Evolutionary conservation across 2,329 filamentous ascomycete genomes (phyloP).

Genomic region (Phialophora expanda): DNA sequence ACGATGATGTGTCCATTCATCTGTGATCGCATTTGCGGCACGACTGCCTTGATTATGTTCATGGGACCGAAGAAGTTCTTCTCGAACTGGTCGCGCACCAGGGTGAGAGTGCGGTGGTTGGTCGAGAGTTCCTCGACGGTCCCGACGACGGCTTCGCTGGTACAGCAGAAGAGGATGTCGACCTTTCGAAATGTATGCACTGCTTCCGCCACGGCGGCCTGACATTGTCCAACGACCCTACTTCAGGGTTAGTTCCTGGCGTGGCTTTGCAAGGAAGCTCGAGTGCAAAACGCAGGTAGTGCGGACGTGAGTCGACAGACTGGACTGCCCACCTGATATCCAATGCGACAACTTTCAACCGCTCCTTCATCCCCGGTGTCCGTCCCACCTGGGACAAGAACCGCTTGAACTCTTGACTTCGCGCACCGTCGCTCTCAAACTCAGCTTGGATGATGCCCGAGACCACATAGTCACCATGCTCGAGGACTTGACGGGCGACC

Average conservation of each 20-base stretch:
- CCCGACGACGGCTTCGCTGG: slow-evolving; percentile 85
- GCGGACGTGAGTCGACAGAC: neutral
- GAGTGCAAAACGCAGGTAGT: neutral
- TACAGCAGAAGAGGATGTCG: slow-evolving; percentile 89
- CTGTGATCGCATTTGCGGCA: slow-evolving; percentile 79
- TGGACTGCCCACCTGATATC: slow-evolving; percentile 57
- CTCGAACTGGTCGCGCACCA: slow-evolving; percentile 91
- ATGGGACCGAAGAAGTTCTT: slow-evolving; percentile 93
- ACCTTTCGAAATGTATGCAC: slow-evolving; percentile 82
- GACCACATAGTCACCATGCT: slow-evolving; percentile 90
- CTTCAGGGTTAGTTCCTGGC: slow-evolving; percentile 22
- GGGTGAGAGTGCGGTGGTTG: slow-evolving; percentile 71
- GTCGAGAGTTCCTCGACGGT: slow-evolving; percentile 88
- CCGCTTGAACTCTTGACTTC: slow-evolving; percentile 78
- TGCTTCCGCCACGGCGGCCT: slow-evolving; percentile 84
- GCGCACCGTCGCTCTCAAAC: slow-evolving; percentile 73
- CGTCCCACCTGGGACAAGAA: slow-evolving; percentile 68
- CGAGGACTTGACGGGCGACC: slow-evolving; percentile 77
- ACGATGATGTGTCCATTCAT: slow-evolving; percentile 89
- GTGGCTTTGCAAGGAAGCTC: neutral
- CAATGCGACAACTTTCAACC: slow-evolving; percentile 67
- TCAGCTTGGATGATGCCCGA: slow-evolving; percentile 80
- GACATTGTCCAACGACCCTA: slow-evolving; percentile 71
- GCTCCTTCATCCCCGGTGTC: slow-evolving; percentile 78
- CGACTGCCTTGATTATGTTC: slow-evolving; percentile 88